Base-by-base conservation (phyloP, 2,329 filamentous ascomycete species). In the Colletotrichum truncatum region DNA sequence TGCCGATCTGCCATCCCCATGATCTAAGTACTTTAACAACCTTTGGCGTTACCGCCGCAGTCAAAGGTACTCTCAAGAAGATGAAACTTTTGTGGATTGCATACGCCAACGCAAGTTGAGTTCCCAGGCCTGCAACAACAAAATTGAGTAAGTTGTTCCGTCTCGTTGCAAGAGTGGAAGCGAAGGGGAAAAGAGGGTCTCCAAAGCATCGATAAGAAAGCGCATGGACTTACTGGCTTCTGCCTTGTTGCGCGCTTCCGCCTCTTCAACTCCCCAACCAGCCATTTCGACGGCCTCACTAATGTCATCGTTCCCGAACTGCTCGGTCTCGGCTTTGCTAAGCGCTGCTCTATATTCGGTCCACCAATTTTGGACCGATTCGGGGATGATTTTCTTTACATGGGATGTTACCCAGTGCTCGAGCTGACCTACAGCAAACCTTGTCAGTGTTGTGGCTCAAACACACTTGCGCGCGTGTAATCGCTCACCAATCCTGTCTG, bases 51-150 rank as follows among this genome's bases (percentile, higher is more conserved):
- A 98, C 85, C 3, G 94, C 95, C 11, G 93, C 94, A 1, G 96
- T 96, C 68, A 98, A 81, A 8, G 96, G 96, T 9, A 99, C 93
- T n/a, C 96, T 89, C 70, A 98, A 78, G 78, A 99, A 97, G 73
- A 99, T 98, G 78, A 98, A 93, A 71, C 92, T 97, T 82, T 99
- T 99, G 84, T 99, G 96, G 64, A 99, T 93, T 26, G 95, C 95
- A 75, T 99, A 99, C 11, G 96, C 96, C 51, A 99, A 86, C 14
- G 93, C 94, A 28, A 99, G 83, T 75, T 98, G 94, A 8, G 96
- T 98, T 54, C 84, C 87, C 32, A 91, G 77, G 71, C 88, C 88
- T 90, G 68, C 38, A 36, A 36, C 18, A 16, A 64, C 56, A 60
- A 32, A 23, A 43, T 38, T 64, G 58, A 38, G 69, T 73, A 52